A percentile compares a stretch with the other conserved stretches of the same genome.
Conservation (phyloP, 148 eudicot species). For the Simmondsia chinensis region DNA sequence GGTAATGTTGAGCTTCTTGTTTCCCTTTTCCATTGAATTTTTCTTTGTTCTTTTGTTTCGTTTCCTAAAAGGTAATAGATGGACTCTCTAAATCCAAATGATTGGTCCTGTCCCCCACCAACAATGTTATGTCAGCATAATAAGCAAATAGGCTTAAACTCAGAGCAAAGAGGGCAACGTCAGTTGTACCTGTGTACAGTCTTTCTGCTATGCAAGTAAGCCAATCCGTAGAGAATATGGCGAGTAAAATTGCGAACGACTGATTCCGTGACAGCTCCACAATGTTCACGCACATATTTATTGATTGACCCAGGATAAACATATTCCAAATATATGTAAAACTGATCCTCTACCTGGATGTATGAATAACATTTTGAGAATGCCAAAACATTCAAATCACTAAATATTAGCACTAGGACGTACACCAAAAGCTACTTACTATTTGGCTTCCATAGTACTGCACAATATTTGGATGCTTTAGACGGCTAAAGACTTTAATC, state of each 20-base stretch:
- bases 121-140: too few species aligned
- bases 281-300: constrained; percentile 73
- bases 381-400: too few species aligned
- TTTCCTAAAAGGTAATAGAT: too few species aligned
- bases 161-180: too few species aligned
- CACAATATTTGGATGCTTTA: constrained; percentile 91
- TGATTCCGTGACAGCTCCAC: constrained; percentile 84
- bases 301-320: constrained; percentile 95
- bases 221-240: constrained; percentile 85
- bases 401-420: too few species aligned
- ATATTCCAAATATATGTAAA: constrained; percentile 82
- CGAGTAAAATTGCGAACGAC: constrained; percentile 92
- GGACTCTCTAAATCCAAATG: too few species aligned
- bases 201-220: constrained; percentile 85
- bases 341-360: constrained; percentile 65
- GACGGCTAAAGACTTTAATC: constrained; percentile 67
- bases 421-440: constrained; percentile 38
- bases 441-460: constrained; percentile 95
- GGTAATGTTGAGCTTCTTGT: too few species aligned
- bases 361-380: constrained; percentile 5
- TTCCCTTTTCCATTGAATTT: too few species aligned
- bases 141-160: too few species aligned
- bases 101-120: too few species aligned
- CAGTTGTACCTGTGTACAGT: constrained; percentile 78
- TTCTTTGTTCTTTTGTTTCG: too few species aligned